Percentiles rank a stretch among this genome's conserved stretches.
phyloP scores from a whole-genome alignment of 208 protist species.

The Trypanosoma cruzi region DNA sequence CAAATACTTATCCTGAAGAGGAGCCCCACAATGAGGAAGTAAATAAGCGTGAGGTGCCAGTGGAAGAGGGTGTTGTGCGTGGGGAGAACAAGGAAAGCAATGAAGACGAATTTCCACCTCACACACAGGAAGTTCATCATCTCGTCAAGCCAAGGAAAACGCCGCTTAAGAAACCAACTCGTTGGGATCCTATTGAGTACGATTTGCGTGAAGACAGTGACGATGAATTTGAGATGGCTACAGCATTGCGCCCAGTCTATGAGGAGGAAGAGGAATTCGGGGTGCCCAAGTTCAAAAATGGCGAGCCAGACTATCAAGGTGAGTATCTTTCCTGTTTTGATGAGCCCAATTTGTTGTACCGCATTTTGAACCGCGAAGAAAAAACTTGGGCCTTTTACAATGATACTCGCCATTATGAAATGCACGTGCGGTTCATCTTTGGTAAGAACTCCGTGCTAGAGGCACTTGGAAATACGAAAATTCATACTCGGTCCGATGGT shows the following conservation, averaged over 20 bases:
- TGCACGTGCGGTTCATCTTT: constrained; percentile 77
- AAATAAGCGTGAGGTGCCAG: not conserved
- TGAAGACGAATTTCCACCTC: constrained; percentile 6
- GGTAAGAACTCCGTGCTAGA: constrained; percentile 59
- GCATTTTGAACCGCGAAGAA: constrained; percentile 58
- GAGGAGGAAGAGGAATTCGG: constrained; percentile 33
- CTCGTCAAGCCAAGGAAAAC: constrained; percentile 40
- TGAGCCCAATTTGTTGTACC: constrained; percentile 78
- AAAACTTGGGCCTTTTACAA: constrained; percentile 87
- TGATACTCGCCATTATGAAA: constrained; percentile 68
- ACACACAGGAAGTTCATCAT: constrained; percentile 21
- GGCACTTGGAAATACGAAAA: constrained; percentile 56
- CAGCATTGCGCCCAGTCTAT: constrained; percentile 43
- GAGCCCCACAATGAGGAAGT: not conserved
- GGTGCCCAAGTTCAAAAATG: constrained; percentile 57
- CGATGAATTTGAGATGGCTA: constrained; percentile 72
- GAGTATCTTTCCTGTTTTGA: constrained; percentile 78
- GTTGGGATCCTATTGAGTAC: constrained; percentile 65
- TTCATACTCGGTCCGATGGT: constrained; percentile 39
- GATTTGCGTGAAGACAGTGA: constrained; percentile 53
- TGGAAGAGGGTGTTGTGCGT: not conserved
- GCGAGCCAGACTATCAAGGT: constrained; percentile 53
- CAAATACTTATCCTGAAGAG: no score
- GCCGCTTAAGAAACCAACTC: constrained; percentile 35
- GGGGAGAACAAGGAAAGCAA: not conserved